Evolutionary conservation across 768 basidiomycete genomes (phyloP), one percentile per base, ranked within the genome.

Genomic region (Trametes punicea): DNA sequence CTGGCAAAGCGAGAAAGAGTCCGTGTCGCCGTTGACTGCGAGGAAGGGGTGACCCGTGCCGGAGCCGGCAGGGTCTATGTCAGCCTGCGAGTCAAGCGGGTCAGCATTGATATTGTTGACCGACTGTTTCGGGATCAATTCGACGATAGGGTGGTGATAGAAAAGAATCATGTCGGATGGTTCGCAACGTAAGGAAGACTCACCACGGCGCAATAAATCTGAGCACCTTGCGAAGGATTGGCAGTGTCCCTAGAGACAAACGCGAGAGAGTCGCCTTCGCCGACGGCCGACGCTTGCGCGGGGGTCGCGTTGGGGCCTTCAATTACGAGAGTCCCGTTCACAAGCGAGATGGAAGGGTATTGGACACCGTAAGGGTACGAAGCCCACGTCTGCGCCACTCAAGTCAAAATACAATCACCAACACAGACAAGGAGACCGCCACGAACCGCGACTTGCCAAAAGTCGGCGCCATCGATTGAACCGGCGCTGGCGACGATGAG

Each of bases 331-430:
- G 69, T 69, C 29, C 73, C 70, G 38, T 74, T 58, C 7, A 68
- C 47, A 48, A 82, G 71, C 26, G 70, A 67, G 11, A 81, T 56
- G 13, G 64, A 45, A 0, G 80, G 77, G 60, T 73, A 80, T 41
- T 78, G 74, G 65, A 80, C 7, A 25, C 23, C 72, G 69, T 76
- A 79, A 13, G 78, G 80, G 64, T 69, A 81, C 13, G 80, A 78
- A 21, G 73, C 73, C 40, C 68, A 78, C 2, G 81, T 81, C 79
- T 81, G 44, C 10, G 20, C 16, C 25, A 21, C 20, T 20, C 34
- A 26, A 18, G 36, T 46, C 20, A 39, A 45, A 1, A 47, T 20
- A n/a, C 4, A 29, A 20, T 11, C 38, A 46, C 38, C 36, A 26
- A 46, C 38, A 36, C 18, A 10, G 23, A 27, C 6, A 21, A 29